phyloP scores from a whole-genome alignment of 495 filamentous ascomycete genomes.

The Daldinia vernicosa region DNA sequence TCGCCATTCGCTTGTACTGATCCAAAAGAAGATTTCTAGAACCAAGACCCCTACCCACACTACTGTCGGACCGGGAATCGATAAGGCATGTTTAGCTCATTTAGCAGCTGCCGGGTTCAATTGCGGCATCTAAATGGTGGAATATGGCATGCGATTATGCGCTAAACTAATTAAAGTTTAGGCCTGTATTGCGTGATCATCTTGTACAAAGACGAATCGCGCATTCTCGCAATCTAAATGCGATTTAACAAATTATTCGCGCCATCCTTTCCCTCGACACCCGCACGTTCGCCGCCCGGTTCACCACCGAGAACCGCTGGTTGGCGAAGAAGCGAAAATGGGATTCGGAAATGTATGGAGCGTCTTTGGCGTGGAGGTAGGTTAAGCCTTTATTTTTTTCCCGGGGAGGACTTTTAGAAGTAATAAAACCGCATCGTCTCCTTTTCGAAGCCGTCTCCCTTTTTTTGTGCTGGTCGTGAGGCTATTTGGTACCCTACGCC shows the following conservation, averaged over 20 bases:
- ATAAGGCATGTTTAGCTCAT: slow-evolving; percentile 17
- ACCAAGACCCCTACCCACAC: neutral
- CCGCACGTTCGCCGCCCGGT: slow-evolving; percentile 35
- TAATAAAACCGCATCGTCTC: slow-evolving; percentile 20
- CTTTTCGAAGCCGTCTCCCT: slow-evolving; percentile 20
- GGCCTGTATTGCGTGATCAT: slow-evolving; percentile 38
- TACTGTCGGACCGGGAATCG: neutral
- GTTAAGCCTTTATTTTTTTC: slow-evolving; percentile 26
- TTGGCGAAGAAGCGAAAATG: slow-evolving; percentile 33
- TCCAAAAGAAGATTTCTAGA: neutral
- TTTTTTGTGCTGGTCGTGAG: slow-evolving; percentile 26
- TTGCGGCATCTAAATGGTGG: slow-evolving; percentile 25
- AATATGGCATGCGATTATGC: slow-evolving; percentile 15
- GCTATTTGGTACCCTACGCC: slow-evolving; percentile 12
- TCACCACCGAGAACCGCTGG: slow-evolving; percentile 41
- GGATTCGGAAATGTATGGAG: slow-evolving; percentile 36
- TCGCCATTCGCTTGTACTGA: neutral
- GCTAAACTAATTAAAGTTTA: slow-evolving; percentile 22
- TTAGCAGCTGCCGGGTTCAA: slow-evolving; percentile 17
- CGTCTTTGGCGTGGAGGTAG: slow-evolving; percentile 42
- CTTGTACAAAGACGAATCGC: slow-evolving; percentile 37
- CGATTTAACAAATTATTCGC: slow-evolving; percentile 28
- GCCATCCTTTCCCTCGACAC: slow-evolving; percentile 35
- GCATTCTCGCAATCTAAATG: slow-evolving; percentile 28
- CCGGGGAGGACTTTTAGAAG: neutral